phyloP scores from a whole-genome alignment of 306 rosid species.

The Argentina anserina region DNA sequence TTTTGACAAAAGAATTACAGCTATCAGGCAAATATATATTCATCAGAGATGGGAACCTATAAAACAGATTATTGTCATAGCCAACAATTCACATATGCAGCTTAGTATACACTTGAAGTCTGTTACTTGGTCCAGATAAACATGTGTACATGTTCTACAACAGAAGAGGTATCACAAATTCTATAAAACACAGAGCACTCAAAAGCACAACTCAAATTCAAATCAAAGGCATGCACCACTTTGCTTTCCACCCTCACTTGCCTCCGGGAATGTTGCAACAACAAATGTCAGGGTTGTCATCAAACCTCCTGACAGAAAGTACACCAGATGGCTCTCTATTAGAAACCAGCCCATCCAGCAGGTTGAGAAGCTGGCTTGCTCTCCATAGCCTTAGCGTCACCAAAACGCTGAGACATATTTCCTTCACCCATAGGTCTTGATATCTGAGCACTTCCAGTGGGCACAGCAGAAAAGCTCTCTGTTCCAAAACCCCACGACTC shows the following conservation, averaged over 20 bases:
- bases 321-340: constrained; percentile 19
- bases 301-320: constrained; percentile 18
- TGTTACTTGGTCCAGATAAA: neutral
- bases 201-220: constrained; percentile 34
- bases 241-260: constrained; percentile 24
- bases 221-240: constrained; percentile 7
- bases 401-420: constrained; percentile 39
- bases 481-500: constrained; percentile 83
- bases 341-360: constrained; percentile 98
- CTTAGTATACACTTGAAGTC: constrained; percentile 13
- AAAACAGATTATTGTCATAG: constrained; percentile 10
- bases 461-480: constrained; percentile 56
- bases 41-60: neutral
- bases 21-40: neutral
- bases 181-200: constrained; percentile 42
- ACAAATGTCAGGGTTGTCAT: neutral
- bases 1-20: neutral
- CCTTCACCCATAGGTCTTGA: constrained; percentile 46
- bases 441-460: constrained; percentile 47
- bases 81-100: constrained; percentile 16
- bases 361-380: constrained; percentile 70
- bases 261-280: constrained; percentile 16
- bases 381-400: constrained; percentile 46
- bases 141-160: constrained; percentile 30
- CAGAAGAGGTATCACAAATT: constrained; percentile 6